Base-by-base conservation (phyloP, 176 grass and related monocot species). In the Triticum turgidum region DNA sequence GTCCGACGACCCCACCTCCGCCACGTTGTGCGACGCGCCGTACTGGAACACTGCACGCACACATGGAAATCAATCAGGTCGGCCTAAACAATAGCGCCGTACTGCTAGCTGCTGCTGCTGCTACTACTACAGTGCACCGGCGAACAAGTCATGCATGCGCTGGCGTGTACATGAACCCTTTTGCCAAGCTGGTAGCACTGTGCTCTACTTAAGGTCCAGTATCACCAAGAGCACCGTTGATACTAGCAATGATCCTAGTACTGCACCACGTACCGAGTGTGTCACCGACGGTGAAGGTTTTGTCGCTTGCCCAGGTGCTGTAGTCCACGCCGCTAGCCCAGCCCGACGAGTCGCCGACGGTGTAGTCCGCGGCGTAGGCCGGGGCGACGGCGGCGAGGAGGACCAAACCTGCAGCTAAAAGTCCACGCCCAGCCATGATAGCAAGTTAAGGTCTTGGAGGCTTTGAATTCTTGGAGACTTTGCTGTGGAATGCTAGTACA, bases 241-340 rank as follows among this genome's bases (percentile, higher is more conserved):
- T 45, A 38, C 42, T 47, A 7, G 11, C 2, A 21, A 69, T 35
- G 7, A 34, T 20, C 17, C 0, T 15, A 5, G 11, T 32, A 17
- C 35, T 42, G 44, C 15, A 75, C 91, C 87, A 79, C 92, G 85
- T 89, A 96, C 96, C 70, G 3, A 98, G 90, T 0, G 72, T 72
- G 65, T 96, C 96, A 12, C 90, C 96, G 6, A 92, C 90, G 25
- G 0, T 49, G 92, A 98, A 96, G 41, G 75, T 88, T 64, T 98
- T 98, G 52, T 12, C 86, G 2, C 89, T 87, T 7, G 90, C 84
- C 96, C 96, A 96, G 11, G 90, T 88, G 3, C 45, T 63, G 77
- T 98, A 96, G 79, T 96, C 93, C 20, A 86, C 88, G 8, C 90
- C 93, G 37, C 88, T 89, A 12, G 34, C 80, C 96, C 96, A 98